phyloP scores from a whole-genome alignment of 306 rosid genomes.

The Dalbergia cultrata region DNA sequence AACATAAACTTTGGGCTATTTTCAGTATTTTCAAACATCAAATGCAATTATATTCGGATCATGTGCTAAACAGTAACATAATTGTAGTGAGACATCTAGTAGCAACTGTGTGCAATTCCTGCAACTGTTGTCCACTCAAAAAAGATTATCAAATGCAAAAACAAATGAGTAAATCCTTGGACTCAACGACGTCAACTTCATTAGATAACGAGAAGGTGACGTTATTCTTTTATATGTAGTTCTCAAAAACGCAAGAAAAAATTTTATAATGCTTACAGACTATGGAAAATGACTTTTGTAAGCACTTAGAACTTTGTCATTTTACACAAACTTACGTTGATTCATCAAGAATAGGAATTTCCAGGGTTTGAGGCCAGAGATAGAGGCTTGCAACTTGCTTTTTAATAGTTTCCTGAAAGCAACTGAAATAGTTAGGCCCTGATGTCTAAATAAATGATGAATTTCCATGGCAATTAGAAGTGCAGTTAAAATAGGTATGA shows the following conservation, averaged over 20 bases:
- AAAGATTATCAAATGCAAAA: not conserved
- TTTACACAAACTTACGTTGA: constrained; percentile 67
- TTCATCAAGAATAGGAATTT: constrained; percentile 79
- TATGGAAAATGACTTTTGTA: not conserved
- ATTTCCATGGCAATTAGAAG: constrained; percentile 11
- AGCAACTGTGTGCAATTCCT: not conserved
- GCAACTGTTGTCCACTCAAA: constrained; percentile 2
- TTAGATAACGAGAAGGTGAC: constrained; percentile 3
- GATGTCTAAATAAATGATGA: constrained; percentile 36
- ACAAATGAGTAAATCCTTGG: not conserved
- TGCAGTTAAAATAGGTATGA: not conserved
- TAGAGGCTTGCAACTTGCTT: constrained; percentile 81
- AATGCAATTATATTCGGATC: constrained; percentile 5
- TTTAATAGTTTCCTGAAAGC: constrained; percentile 72
- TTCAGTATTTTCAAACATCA: constrained; percentile 28
- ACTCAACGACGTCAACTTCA: not conserved
- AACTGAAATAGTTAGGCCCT: constrained; percentile 42
- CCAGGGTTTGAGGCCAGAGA: constrained; percentile 87
- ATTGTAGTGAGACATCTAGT: not conserved
- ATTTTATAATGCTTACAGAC: not conserved
- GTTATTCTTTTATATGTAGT: not conserved
- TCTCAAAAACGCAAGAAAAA: not conserved
- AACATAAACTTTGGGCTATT: not conserved
- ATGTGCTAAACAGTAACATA: constrained; percentile 1
- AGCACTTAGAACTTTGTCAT: constrained; percentile 11